Conservation (phyloP, 2,329 filamentous ascomycete genomes). For the Daldinia eschscholtzii region DNA sequence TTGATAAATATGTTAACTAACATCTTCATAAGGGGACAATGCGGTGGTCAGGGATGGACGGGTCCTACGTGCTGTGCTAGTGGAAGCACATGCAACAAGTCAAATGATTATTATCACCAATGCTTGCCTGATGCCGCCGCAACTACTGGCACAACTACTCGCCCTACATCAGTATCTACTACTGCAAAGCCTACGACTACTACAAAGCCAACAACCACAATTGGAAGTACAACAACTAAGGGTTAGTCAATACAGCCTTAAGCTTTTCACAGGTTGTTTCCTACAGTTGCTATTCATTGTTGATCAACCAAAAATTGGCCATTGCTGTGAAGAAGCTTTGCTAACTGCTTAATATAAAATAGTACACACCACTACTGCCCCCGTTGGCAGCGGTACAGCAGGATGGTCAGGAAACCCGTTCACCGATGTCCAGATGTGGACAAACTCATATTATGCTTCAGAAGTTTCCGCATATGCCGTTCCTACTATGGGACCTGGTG, state of each 20-base stretch:
- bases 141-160: constrained; percentile 28
- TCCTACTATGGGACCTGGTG: constrained; percentile 69
- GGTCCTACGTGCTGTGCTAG: constrained; percentile 61
- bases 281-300: not conserved
- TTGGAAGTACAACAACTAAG: constrained; percentile 39
- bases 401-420: constrained; percentile 68
- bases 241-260: constrained; percentile 15
- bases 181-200: constrained; percentile 43
- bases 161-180: constrained; percentile 36
- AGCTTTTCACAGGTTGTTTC: not conserved
- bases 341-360: constrained; percentile 5
- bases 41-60: constrained; percentile 60
- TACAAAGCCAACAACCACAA: constrained; percentile 50
- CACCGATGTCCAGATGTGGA: constrained; percentile 62
- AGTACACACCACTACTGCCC: constrained; percentile 45
- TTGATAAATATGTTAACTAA: constrained; percentile 14
- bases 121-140: constrained; percentile 39
- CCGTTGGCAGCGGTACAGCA: constrained; percentile 54
- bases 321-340: not conserved
- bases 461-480: constrained; percentile 69
- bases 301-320: not conserved
- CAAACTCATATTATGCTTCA: constrained; percentile 68
- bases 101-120: constrained; percentile 47
- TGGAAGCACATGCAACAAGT: constrained; percentile 54
- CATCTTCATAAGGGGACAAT: constrained; percentile 53